phyloP scores from a whole-genome alignment of 345 rosid genomes.

The Adansonia digitata region DNA sequence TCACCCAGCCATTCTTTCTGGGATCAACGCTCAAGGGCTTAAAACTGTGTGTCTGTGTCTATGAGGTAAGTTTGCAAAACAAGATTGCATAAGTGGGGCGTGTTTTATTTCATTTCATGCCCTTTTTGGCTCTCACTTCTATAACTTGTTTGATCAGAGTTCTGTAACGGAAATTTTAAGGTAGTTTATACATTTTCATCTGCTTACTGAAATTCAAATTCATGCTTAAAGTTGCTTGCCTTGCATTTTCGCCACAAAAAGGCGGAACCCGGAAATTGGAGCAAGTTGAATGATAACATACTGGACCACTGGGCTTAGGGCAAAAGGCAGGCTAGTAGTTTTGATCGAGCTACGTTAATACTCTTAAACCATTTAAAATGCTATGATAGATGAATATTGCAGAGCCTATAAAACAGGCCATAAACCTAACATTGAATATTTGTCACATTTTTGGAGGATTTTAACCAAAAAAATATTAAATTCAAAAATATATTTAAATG shows the following conservation, averaged over 20 bases:
- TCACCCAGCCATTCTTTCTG: background rate
- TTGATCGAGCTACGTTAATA: too few relatives aligned
- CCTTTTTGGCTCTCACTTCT: slow-evolving; percentile 4
- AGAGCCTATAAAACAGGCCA: too few relatives aligned
- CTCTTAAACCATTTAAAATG: too few relatives aligned
- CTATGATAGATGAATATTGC: too few relatives aligned
- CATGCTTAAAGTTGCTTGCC: background rate
- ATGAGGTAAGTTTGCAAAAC: slow-evolving; percentile 3
- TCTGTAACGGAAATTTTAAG: slow-evolving; percentile 24
- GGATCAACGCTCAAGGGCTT: background rate
- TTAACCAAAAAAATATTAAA: too few relatives aligned
- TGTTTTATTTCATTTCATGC: background rate
- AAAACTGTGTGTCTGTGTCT: slow-evolving; percentile 1
- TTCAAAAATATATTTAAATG: too few relatives aligned
- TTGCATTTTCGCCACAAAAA: background rate
- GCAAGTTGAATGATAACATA: background rate
- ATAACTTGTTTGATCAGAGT: background rate
- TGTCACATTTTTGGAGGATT: too few relatives aligned
- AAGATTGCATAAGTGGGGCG: slow-evolving; percentile 16
- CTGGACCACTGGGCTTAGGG: background rate
- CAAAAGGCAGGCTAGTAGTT: background rate
- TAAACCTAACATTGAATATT: too few relatives aligned
- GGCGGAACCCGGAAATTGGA: background rate
- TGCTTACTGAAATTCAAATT: background rate
- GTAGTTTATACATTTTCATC: slow-evolving; percentile 1